Base-by-base conservation (phyloP, 345 rosid species). In the Syzygium jambos region DNA sequence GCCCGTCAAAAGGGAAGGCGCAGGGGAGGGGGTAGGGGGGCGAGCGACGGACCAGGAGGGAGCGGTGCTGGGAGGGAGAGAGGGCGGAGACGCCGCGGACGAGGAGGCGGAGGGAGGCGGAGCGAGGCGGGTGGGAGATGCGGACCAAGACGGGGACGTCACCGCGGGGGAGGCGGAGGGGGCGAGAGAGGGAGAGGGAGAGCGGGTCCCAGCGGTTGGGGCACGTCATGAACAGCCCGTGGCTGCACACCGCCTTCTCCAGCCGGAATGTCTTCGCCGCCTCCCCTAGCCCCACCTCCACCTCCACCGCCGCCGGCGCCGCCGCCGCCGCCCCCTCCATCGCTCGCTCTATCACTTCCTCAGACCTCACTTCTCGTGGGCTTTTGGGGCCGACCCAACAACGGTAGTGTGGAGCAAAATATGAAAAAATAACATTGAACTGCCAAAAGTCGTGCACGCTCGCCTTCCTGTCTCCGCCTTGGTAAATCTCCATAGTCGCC, bases 171-270 rank as follows among this genome's bases (percentile, higher is more conserved):
- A 92, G 91, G 61, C 91, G 92, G 30, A 91, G 87, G 51, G 94
- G 95, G 29, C 95, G 93, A 51, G 88, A 88, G 85, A 93, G 77
- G 52, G 93, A 88, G 61, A 78, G 87, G 43, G 93, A 86, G 84
- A 89, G 83, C 6, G 93, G 93, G 85, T 92, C 93, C 94, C 94
- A 93, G 4, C 84, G 91, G 86, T 92, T 93, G 54, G 95, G 95
- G 25, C 92, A 56, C 92, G 92, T 90, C 93, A 92, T 92, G 92
- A 93, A 92, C 34, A 92, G 65, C 34, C 95, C 95, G 80, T 93
- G 95, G 88, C 92, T 93, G 91, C 95, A 93, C 25, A 90, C 91
- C n/a, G 94, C 92, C 87, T 89, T 88, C 89, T 92, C 92, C 15
- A 93, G 87, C 46, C 88, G 73, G 90, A 93, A 92, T 10, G 88